A percentile compares a stretch with the other conserved stretches of the same genome.
Conservation (phyloP, 1,284 basidiomycete species). For the Rhodotorula sp. region DNA sequence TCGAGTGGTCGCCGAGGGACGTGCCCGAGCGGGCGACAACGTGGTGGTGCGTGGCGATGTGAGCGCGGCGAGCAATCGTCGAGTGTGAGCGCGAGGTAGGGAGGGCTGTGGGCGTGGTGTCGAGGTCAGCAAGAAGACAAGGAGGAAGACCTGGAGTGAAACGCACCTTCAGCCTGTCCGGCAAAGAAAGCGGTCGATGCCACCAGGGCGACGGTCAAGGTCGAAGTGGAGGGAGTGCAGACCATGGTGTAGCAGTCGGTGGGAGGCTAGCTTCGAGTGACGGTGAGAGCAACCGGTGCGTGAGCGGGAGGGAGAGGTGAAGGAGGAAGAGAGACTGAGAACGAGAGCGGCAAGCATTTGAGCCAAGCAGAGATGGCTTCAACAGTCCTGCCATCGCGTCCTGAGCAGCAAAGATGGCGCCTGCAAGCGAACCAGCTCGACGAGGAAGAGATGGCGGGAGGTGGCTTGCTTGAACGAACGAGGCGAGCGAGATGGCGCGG, state of each 20-base stretch:
- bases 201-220: slow-evolving; percentile 18
- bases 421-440: not conserved
- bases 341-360: not conserved
- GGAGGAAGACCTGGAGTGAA: not conserved
- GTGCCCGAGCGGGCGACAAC: not conserved
- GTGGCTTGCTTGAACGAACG: not conserved
- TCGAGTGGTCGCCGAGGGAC: slow-evolving; percentile 26
- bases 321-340: slow-evolving; percentile 1
- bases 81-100: slow-evolving; percentile 29
- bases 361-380: not conserved
- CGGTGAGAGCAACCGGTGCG: not conserved
- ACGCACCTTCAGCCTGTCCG: slow-evolving; percentile 14
- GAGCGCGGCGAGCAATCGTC: slow-evolving; percentile 23
- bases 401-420: not conserved
- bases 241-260: slow-evolving; percentile 8
- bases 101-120: slow-evolving; percentile 5
- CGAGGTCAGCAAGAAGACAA: slow-evolving; percentile 2
- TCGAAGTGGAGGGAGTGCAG: slow-evolving; percentile 18
- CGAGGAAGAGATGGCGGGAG: slow-evolving; percentile 1
- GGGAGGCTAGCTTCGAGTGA: not conserved
- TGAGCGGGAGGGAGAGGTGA: not conserved
- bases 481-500: not conserved
- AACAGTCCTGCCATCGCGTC: not conserved
- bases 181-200: slow-evolving; percentile 13
- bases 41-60: slow-evolving; percentile 22